Percentiles rank a stretch among this genome's conserved stretches.
These are phyloP conservation scores for Talaromyces ruber DNA, from an alignment of 495 filamentous ascomycete species.

Conservation along the genomic window DNA sequence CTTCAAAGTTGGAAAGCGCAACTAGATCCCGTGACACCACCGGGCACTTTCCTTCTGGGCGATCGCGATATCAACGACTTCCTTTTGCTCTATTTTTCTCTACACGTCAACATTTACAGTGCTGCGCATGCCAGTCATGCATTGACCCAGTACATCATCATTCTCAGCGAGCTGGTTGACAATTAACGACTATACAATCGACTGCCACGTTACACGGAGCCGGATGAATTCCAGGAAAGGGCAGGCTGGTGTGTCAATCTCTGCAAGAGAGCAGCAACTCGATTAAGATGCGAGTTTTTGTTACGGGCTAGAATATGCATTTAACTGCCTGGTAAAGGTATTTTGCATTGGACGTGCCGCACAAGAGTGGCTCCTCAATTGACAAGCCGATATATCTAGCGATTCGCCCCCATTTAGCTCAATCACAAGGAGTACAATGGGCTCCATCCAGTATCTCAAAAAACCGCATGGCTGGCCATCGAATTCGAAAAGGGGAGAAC, in stretches of 20 bases:
- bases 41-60: background rate
- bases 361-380: background rate
- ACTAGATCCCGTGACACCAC: background rate
- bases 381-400: background rate
- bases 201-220: background rate
- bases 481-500: background rate
- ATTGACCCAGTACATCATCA: background rate
- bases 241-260: background rate
- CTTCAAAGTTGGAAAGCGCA: background rate
- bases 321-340: background rate
- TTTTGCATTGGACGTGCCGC: background rate
- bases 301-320: background rate
- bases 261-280: background rate
- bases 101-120: background rate
- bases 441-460: background rate
- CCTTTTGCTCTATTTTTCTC: background rate
- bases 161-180: background rate
- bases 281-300: background rate
- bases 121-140: background rate
- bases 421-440: background rate
- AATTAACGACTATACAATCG: background rate
- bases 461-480: background rate
- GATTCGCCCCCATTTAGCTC: background rate
- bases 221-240: background rate
- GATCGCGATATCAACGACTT: background rate